A percentile compares a stretch with the other conserved stretches of the same genome.
Evolutionary conservation across 805 yeast genomes (phyloP).

Genomic region (Kazachstania martiniae): DNA sequence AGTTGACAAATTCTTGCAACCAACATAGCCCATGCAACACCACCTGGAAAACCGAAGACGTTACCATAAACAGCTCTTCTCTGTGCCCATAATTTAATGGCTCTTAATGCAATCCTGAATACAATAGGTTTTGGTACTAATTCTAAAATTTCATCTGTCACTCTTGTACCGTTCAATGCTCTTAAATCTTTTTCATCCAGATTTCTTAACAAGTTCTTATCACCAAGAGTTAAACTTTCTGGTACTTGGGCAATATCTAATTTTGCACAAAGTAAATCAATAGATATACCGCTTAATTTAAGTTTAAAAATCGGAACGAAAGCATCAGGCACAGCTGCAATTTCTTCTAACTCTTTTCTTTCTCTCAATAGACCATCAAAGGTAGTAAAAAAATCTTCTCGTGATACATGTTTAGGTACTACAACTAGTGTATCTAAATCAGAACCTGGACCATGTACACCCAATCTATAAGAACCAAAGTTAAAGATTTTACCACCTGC

Average conservation of each 20-base stretch:
- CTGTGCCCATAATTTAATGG: slow-evolving; percentile 95
- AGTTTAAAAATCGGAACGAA: slow-evolving; percentile 94
- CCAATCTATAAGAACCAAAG: slow-evolving; percentile 86
- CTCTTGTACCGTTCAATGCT: slow-evolving; percentile 91
- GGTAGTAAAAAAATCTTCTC: slow-evolving; percentile 81
- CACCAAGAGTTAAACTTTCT: slow-evolving; percentile 57
- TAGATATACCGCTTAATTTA: slow-evolving; percentile 81
- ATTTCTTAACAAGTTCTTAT: slow-evolving; percentile 76
- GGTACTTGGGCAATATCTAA: slow-evolving; percentile 82
- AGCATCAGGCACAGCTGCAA: slow-evolving; percentile 91
- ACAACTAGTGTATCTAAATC: slow-evolving; percentile 97
- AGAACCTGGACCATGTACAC: slow-evolving; percentile 96
- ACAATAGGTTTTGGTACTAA: slow-evolving; percentile 89
- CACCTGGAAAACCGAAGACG: slow-evolving; percentile 96
- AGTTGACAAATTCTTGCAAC: slow-evolving; percentile 97
- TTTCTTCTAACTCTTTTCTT: slow-evolving; percentile 79
- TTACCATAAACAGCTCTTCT: slow-evolving; percentile 89
- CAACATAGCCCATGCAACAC: slow-evolving; percentile 99
- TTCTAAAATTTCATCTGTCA: slow-evolving; percentile 84
- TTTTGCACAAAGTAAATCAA: slow-evolving; percentile 80
- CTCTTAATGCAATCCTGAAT: slow-evolving; percentile 84
- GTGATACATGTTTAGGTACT: slow-evolving; percentile 87
- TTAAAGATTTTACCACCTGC: slow-evolving; percentile 98
- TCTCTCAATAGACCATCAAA: slow-evolving; percentile 59
- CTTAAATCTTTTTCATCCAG: slow-evolving; percentile 86